Base-by-base conservation (phyloP, 2,329 filamentous ascomycete genomes). In the Aspergillus carbonarius region DNA sequence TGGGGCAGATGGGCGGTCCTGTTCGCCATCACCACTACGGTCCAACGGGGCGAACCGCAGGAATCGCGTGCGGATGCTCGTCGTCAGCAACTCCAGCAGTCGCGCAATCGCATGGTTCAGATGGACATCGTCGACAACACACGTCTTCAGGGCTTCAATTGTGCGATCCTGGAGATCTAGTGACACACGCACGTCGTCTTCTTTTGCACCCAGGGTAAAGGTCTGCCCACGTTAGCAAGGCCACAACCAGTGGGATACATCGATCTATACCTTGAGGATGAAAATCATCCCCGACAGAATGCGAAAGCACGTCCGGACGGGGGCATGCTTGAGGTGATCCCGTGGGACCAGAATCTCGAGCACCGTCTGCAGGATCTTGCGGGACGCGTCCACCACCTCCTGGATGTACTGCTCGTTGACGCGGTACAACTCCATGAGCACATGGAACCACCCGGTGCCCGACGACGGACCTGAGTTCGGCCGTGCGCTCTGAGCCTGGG, bases 101-200 rank as follows among this genome's bases (percentile, higher is more conserved):
- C 85, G 83, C 12, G 86, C 84, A 59, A 87, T 87, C 23, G 84
- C 83, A 62, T 84, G 82, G 50, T 82, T 84, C 2, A 88, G 80
- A 68, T 88, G 85, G 15, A 88, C 85, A 65, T 88, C 85, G 66
- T 88, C 85, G 18, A 88, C 85, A 20, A 87, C 85, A 65, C 81
- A 84, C 27, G 81, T 84, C 32, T 82, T 80, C 39, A 88, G 74
- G 8, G 83, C 84, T 61, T 83, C 79, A 7, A 86, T 81, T 0
- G 83, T 85, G 25, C 81, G 78, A 62, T 85, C 83, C 60, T 88
- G 81, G 1, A 88, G 77, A 23, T 80, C 79, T 6, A 88, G 74
- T 2, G 82, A 85, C 48, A 84, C 79, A 32, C 82, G 80, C 12
- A 88, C 82, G 58, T 88, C 83, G 64, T 84, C 82, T 68, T 87